Conservation (phyloP, 495 filamentous ascomycete species). For the Usnea hakonensis region DNA sequence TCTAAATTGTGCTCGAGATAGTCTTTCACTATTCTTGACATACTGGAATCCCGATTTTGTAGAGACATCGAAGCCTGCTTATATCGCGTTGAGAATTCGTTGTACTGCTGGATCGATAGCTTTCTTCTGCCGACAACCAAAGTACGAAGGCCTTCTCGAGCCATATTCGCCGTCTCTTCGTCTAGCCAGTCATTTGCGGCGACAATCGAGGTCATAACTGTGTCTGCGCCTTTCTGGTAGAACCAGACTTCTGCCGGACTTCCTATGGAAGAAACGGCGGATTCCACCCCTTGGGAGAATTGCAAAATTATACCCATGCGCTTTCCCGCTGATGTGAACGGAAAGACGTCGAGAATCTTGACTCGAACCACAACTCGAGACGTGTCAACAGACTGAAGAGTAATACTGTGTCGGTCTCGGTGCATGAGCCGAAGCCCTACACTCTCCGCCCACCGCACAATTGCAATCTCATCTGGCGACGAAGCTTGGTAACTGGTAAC, state of each 20-base stretch:
- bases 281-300: conserved; percentile 50
- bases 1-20: conserved; percentile 86
- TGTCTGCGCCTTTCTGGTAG: conserved; percentile 97
- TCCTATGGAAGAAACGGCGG: conserved; percentile 13
- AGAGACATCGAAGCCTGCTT: conserved; percentile 74
- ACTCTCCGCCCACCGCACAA: conserved; percentile 89
- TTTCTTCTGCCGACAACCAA: conserved; percentile 86
- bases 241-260: conserved; percentile 79
- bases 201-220: conserved; percentile 92
- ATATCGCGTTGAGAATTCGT: conserved; percentile 67
- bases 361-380: conserved; percentile 75
- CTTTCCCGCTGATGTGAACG: conserved; percentile 95
- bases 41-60: conserved; percentile 66
- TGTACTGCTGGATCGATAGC: conserved; percentile 66
- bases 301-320: conserved; percentile 96
- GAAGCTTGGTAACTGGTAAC: conserved; percentile 90
- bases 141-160: conserved; percentile 88
- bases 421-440: conserved; percentile 80
- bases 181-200: conserved; percentile 96
- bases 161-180: conserved; percentile 98
- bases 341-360: conserved; percentile 87
- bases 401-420: conserved; percentile 78
- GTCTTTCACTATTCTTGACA: conserved; percentile 69
- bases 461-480: conserved; percentile 96
- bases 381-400: conserved; percentile 69